A percentile compares a stretch with the other conserved stretches of the same genome.
These are phyloP conservation scores for Cardamine resedifolia DNA, from an alignment of 345 rosid species.

Conservation along the genomic window DNA sequence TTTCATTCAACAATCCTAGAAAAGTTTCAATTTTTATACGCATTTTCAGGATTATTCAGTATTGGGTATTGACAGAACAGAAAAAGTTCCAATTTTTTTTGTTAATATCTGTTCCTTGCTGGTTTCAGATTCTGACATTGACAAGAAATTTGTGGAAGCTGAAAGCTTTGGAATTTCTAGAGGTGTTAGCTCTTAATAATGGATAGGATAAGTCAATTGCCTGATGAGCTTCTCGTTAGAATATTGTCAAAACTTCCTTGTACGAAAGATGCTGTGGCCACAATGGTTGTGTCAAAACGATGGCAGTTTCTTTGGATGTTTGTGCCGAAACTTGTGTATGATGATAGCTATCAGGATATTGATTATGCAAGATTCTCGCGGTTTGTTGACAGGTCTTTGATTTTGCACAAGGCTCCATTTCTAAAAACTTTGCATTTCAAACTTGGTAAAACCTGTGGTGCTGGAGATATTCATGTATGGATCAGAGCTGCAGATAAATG, in stretches of 20 bases:
- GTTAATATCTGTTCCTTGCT: too few species aligned
- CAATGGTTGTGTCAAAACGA: conserved; percentile 1
- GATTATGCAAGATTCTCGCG: background rate
- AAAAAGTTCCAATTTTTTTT: too few species aligned
- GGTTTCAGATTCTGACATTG: background rate
- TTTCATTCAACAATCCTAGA: too few species aligned
- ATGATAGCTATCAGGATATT: background rate
- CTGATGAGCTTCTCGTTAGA: background rate
- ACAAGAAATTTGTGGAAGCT: background rate
- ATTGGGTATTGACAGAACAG: too few species aligned
- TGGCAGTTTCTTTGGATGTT: conserved; percentile 6
- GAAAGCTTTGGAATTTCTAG: background rate
- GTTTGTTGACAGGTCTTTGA: background rate
- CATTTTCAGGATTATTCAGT: too few species aligned
- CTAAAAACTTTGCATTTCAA: background rate
- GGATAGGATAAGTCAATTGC: conserved; percentile 1
- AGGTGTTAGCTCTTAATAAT: background rate
- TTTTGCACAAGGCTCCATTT: background rate
- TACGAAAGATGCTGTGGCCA: background rate
- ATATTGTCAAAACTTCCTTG: background rate
- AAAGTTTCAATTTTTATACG: too few species aligned
- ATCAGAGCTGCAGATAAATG: too few species aligned
- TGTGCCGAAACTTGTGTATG: conserved; percentile 3
- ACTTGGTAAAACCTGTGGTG: too few species aligned
- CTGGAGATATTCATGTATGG: too few species aligned